phyloP scores from a whole-genome alignment of 208 protist species.

The Phytomonas francai region DNA sequence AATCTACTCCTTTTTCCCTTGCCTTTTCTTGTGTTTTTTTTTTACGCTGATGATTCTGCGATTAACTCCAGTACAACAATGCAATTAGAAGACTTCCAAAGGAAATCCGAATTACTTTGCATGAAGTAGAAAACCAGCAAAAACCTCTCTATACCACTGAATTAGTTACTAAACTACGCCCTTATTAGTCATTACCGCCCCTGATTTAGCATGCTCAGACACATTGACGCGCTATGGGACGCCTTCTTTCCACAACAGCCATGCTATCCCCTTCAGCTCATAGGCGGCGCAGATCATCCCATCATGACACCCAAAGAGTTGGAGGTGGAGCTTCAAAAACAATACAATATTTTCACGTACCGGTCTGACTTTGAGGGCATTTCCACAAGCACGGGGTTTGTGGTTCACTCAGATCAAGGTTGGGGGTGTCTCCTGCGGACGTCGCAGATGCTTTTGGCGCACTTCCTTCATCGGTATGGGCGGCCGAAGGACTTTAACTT shows the following conservation, averaged over 20 bases:
- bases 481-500: conserved; percentile 21
- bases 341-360: conserved; percentile 69
- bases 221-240: conserved; percentile 27
- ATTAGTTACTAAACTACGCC: too few relatives aligned
- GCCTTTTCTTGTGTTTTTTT: not conserved
- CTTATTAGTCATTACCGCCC: too few relatives aligned
- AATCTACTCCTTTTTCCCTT: conserved; percentile 1
- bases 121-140: not conserved
- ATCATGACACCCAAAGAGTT: conserved; percentile 35
- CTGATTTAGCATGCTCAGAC: conserved; percentile 17
- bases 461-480: conserved; percentile 37
- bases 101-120: too few relatives aligned
- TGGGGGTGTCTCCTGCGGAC: conserved; percentile 79
- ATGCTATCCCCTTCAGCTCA: conserved; percentile 26
- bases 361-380: conserved; percentile 52
- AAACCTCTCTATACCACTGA: conserved; percentile 9
- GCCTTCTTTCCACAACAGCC: conserved; percentile 25
- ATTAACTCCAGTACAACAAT: too few relatives aligned
- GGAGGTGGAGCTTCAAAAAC: conserved; percentile 16
- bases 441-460: conserved; percentile 80
- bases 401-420: conserved; percentile 46
- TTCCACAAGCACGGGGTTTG: not conserved
- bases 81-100: too few relatives aligned
- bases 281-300: conserved; percentile 15
- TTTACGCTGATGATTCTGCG: not conserved